A percentile compares a stretch with the other conserved stretches of the same genome.
Conservation (phyloP, 441 rosid genomes). For the Mallotus japonicus region DNA sequence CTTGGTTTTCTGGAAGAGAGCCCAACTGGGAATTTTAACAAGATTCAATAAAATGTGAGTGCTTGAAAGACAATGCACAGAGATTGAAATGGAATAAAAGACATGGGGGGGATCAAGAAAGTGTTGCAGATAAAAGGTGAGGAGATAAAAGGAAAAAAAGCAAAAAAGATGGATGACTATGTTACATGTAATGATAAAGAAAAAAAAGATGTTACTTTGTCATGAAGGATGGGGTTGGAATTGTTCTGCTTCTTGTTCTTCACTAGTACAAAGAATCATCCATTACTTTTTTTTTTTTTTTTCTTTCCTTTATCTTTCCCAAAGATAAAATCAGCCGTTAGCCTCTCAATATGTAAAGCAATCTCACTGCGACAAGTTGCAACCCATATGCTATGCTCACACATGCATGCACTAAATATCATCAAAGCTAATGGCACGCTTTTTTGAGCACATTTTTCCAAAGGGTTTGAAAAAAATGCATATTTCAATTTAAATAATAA, state of each 20-base stretch:
- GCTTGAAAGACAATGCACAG: conserved; percentile 31
- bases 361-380: conserved; percentile 27
- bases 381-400: conserved; percentile 8
- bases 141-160: conserved; percentile 9
- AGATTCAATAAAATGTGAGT: conserved; percentile 15
- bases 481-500: background rate
- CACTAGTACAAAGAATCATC: conserved; percentile 18
- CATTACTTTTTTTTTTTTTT: conserved; percentile 13
- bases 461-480: conserved; percentile 3
- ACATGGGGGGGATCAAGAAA: conserved; percentile 23
- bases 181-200: conserved; percentile 40
- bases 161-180: conserved; percentile 39
- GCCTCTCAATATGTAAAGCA: conserved; percentile 21
- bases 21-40: conserved; percentile 22
- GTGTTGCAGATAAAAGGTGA: conserved; percentile 20
- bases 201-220: conserved; percentile 59
- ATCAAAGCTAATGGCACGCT: conserved; percentile 3
- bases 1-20: conserved; percentile 32
- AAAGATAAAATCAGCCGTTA: background rate
- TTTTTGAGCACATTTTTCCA: background rate
- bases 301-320: background rate
- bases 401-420: conserved; percentile 17
- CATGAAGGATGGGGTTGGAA: conserved; percentile 42
- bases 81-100: conserved; percentile 22
- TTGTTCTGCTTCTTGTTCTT: conserved; percentile 12